phyloP scores from a whole-genome alignment of 2,329 filamentous ascomycete genomes.

The Fusarium mangiferae region DNA sequence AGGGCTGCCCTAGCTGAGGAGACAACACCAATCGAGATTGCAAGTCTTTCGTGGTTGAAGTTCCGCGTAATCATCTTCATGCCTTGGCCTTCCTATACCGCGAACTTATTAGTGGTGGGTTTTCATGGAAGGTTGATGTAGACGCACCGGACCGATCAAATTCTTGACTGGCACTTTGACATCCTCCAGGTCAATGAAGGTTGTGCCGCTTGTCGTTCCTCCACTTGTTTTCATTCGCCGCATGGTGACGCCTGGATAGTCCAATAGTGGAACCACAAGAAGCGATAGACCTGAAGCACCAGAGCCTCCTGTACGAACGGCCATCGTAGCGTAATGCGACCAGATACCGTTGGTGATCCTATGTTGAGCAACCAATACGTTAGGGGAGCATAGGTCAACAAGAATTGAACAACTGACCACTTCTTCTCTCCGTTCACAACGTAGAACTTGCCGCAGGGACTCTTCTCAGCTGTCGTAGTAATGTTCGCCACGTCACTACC shows the following conservation, averaged over 20 bases:
- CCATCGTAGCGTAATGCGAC: neutral
- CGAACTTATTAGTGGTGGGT: neutral
- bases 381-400: fast-evolving
- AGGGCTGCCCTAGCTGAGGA: neutral
- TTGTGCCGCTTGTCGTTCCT: neutral
- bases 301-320: neutral
- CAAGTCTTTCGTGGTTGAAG: neutral
- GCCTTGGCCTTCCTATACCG: neutral
- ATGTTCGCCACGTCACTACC: neutral
- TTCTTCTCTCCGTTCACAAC: neutral
- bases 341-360: neutral
- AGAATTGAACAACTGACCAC: neutral
- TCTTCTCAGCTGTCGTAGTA: neutral
- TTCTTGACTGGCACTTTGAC: neutral
- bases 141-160: neutral
- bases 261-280: neutral
- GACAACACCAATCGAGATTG: neutral
- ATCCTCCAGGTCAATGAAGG: neutral
- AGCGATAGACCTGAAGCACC: neutral
- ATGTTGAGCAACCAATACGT: fast-evolving
- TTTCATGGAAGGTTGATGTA: fast-evolving
- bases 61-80: neutral
- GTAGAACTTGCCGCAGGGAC: neutral
- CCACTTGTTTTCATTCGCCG: neutral
- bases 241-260: neutral